Percentiles rank a stretch among this genome's conserved stretches.
Conservation (phyloP, 1,284 basidiomycete species). For the Ganoderma leucocontextum region DNA sequence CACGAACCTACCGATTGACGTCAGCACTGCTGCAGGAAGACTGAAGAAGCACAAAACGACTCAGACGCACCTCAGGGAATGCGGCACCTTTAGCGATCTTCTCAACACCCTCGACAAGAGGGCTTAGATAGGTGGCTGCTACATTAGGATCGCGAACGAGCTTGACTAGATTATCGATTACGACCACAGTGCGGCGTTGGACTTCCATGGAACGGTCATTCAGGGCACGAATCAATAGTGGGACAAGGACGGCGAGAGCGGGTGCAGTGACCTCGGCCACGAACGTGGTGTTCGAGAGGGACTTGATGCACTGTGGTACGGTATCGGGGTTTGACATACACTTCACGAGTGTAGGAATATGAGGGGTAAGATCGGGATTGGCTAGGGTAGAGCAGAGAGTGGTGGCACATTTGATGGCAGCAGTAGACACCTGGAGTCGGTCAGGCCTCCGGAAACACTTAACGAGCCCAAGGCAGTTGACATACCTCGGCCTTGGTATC, state of each 20-base stretch:
- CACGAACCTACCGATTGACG: slow-evolving; percentile 70
- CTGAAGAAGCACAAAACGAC: slow-evolving; percentile 23
- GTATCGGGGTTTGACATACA: slow-evolving; percentile 93
- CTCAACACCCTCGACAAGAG: slow-evolving; percentile 91
- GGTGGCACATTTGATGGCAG: slow-evolving; percentile 94
- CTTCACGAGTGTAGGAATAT: slow-evolving; percentile 91
- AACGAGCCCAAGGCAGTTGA: slow-evolving; percentile 15
- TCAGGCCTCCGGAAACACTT: slow-evolving; percentile 4
- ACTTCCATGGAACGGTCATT: slow-evolving; percentile 98
- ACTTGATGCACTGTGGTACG: slow-evolving; percentile 95
- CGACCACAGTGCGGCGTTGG: slow-evolving; percentile 88
- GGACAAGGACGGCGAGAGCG: slow-evolving; percentile 95
- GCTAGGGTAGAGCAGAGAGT: slow-evolving; percentile 92
- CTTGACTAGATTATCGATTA: slow-evolving; percentile 98
- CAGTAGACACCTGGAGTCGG: slow-evolving; percentile 76
- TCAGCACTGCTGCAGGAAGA: slow-evolving; percentile 21
- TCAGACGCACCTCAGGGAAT: slow-evolving; percentile 85
- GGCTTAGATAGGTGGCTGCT: slow-evolving; percentile 89
- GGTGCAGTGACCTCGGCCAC: slow-evolving; percentile 98
- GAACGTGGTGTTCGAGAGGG: slow-evolving; percentile 93
- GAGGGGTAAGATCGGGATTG: slow-evolving; percentile 93
- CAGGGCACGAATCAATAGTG: slow-evolving; percentile 90
- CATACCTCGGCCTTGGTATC: slow-evolving; percentile 95
- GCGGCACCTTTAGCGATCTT: slow-evolving; percentile 92
- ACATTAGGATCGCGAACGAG: slow-evolving; percentile 93